Evolutionary conservation across 1,284 basidiomycete species (phyloP).

Genomic region (Athelia sp.): DNA sequence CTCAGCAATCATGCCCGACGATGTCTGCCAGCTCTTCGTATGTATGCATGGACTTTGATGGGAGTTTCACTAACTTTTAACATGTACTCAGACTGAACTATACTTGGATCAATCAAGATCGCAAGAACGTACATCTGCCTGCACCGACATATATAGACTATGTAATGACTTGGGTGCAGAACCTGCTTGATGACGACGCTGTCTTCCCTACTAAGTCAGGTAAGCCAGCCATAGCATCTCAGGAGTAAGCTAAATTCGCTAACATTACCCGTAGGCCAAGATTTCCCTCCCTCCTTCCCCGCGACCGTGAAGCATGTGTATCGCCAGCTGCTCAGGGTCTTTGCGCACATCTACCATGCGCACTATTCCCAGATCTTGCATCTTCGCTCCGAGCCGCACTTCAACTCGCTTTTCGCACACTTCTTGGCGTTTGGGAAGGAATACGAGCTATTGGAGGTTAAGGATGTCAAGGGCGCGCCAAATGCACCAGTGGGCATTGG

Average conservation of each 20-base stretch:
- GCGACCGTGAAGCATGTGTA: slow-evolving; percentile 96
- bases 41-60: slow-evolving; percentile 25
- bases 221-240: slow-evolving; percentile 26
- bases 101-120: slow-evolving; percentile 96
- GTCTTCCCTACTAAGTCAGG: slow-evolving; percentile 96
- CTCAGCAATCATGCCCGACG: slow-evolving; percentile 81
- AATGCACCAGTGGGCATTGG: slow-evolving; percentile 71
- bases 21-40: slow-evolving; percentile 93
- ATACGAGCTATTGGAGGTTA: slow-evolving; percentile 88
- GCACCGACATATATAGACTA: slow-evolving; percentile 99
- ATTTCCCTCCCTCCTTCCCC: slow-evolving; percentile 88
- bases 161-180: slow-evolving; percentile 98
- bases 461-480: slow-evolving; percentile 77
- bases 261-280: slow-evolving; percentile 54
- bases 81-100: slow-evolving; percentile 74
- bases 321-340: slow-evolving; percentile 93
- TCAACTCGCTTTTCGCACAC: slow-evolving; percentile 97
- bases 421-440: slow-evolving; percentile 93
- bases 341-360: slow-evolving; percentile 96
- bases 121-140: slow-evolving; percentile 89
- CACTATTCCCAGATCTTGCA: slow-evolving; percentile 93
- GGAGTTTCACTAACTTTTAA: not conserved
- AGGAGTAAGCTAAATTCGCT: slow-evolving; percentile 1
- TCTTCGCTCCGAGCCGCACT: slow-evolving; percentile 92
- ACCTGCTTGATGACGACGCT: slow-evolving; percentile 87